These are phyloP conservation scores for Fusarium ambrosium DNA, from an alignment of 2,329 filamentous ascomycete species.

Conservation along the genomic window DNA sequence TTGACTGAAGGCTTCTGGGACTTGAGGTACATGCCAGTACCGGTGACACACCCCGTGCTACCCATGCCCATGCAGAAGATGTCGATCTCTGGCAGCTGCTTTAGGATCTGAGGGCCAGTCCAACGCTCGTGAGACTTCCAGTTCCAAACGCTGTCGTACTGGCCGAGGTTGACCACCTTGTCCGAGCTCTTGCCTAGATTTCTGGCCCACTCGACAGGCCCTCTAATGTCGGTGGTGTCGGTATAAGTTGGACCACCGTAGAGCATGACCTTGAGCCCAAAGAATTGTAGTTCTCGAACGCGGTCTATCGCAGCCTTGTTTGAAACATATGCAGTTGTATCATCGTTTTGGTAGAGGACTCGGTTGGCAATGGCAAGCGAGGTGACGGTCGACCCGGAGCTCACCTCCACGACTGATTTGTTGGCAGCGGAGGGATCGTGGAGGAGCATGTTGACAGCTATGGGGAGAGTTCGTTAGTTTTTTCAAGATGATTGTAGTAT, in stretches of 20 bases:
- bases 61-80: conserved; percentile 10
- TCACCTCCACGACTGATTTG: conserved; percentile 2
- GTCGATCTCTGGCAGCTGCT: conserved; percentile 2
- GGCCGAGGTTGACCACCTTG: not conserved
- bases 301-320: conserved; percentile 2
- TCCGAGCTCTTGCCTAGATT: not conserved
- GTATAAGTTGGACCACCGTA: conserved; percentile 3
- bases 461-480: not conserved
- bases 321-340: conserved; percentile 5
- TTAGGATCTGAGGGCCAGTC: conserved; percentile 1
- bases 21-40: conserved; percentile 9
- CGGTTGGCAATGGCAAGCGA: conserved; percentile 1
- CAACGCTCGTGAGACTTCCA: conserved; percentile 3
- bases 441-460: conserved; percentile 7
- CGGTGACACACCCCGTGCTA: conserved; percentile 5
- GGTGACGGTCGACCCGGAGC: conserved; percentile 1
- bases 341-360: not conserved
- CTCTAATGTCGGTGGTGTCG: conserved; percentile 3
- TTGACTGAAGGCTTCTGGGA: not conserved
- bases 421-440: not conserved
- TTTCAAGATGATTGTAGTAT: not conserved
- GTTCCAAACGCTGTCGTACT: not conserved
- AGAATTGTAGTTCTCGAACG: not conserved
- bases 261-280: conserved; percentile 3
- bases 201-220: conserved; percentile 3